phyloP scores from a whole-genome alignment of 1,139 yeast species.

The Pichia sp. region DNA sequence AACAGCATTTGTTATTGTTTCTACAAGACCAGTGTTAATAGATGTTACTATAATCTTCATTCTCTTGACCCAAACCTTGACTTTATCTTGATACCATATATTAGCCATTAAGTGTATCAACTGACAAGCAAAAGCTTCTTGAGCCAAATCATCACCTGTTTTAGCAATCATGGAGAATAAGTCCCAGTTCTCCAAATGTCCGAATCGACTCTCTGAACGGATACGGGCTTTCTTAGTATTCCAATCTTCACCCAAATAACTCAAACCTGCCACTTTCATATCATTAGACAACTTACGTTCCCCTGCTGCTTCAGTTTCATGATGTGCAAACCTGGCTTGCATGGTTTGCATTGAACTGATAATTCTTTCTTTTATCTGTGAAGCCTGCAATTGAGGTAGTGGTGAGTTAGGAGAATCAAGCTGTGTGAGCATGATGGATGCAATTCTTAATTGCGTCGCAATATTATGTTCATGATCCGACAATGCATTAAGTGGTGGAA shows the following conservation, averaged over 20 bases:
- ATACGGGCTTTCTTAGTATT: constrained; percentile 72
- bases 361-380: constrained; percentile 69
- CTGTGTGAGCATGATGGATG: constrained; percentile 90
- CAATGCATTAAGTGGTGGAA: constrained; percentile 18
- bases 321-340: constrained; percentile 62
- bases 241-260: constrained; percentile 91
- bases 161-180: constrained; percentile 91
- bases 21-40: constrained; percentile 86
- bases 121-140: constrained; percentile 97
- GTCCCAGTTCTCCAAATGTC: constrained; percentile 90
- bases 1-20: constrained; percentile 89
- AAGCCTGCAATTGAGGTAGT: constrained; percentile 65
- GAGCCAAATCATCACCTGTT: constrained; percentile 92
- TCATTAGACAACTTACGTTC: constrained; percentile 89
- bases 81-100: constrained; percentile 67
- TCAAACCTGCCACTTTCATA: constrained; percentile 68
- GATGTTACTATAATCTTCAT: constrained; percentile 92
- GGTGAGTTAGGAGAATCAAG: constrained; percentile 58
- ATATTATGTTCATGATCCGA: constrained; percentile 47
- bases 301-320: constrained; percentile 74
- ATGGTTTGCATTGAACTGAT: constrained; percentile 84
- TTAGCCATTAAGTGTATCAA: constrained; percentile 78
- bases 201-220: constrained; percentile 69
- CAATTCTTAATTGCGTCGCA: constrained; percentile 92
- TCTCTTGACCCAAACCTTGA: constrained; percentile 82